Base-by-base conservation (phyloP, 352 stramenopile species). In the Pythium aristosporum region DNA sequence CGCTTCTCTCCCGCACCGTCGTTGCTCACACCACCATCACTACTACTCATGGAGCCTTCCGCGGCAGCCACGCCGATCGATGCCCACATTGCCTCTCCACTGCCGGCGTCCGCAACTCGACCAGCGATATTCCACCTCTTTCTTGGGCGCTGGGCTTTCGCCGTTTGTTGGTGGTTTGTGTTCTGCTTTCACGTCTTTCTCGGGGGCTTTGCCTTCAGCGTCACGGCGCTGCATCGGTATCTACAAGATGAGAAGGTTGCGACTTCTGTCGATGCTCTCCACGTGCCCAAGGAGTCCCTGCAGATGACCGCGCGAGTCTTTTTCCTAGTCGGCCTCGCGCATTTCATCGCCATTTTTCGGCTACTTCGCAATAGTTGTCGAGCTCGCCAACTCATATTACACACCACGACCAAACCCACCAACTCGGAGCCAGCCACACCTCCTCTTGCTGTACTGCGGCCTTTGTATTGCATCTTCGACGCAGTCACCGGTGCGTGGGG, bases 221-320 rank as follows among this genome's bases (percentile, higher is more conserved):
- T 41, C 11, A 48, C 60, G 2, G 52, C 52, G 20, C 36, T 67
- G 20, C 43, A 67, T 32, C n/a, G 42, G 23, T 67, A 67, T 44
- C 34, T 61, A 1, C 51, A 57, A 20, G 12, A 48, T 2, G 51
- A 54, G 2, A 13, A 1, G 3, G 51, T 57, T 15, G 43, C 50
- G 0, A 28, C 21, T 5, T 44, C 60, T 0, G 12, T 61, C 15
- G 28, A 21, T 3, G 13, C 50, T 2, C 23, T 60, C 16, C 34
- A 56, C 15, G 43, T 67, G 9, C 60, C 51, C 0, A 41, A 12
- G 9, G 7, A 42, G n/a, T 44, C 60, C 10, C 21, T 67, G 0
- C 30, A 43, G 36, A 25, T 61, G 25, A 61, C 60, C 8, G 50
- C 60, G 3, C 34, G 12, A 1, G 30, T 39, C 13, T 61, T 67